These are phyloP conservation scores for Eutrema japonicum DNA, from an alignment of 345 rosid species.

Conservation along the genomic window DNA sequence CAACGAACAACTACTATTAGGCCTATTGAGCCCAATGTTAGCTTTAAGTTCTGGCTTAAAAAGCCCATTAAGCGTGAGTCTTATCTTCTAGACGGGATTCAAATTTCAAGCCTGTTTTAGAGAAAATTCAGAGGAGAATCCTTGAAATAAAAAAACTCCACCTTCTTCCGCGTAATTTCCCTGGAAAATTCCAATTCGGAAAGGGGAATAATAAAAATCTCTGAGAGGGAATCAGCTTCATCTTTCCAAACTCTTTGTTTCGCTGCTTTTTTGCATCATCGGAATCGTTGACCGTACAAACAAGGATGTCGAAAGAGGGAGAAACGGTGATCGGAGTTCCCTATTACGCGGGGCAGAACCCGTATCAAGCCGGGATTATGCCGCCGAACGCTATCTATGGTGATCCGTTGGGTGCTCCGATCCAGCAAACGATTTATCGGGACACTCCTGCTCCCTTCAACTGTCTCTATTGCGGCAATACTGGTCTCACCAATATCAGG, in stretches of 20 bases:
- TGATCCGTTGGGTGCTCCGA: slow-evolving; percentile 76
- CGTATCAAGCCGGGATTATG: slow-evolving; percentile 68
- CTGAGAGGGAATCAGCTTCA: background rate
- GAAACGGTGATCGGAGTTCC: slow-evolving; percentile 77
- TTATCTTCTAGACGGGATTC: slow-evolving; percentile 3
- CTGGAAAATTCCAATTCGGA: background rate
- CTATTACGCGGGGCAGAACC: slow-evolving; percentile 62
- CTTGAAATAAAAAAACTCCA: background rate
- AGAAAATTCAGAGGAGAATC: slow-evolving; percentile 11
- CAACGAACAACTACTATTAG: background rate
- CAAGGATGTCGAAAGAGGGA: slow-evolving; percentile 53
- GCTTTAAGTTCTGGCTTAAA: background rate
- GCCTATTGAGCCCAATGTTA: background rate
- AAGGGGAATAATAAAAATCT: background rate
- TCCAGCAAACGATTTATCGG: slow-evolving; percentile 82
- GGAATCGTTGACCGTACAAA: slow-evolving; percentile 22
- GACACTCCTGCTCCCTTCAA: slow-evolving; percentile 96
- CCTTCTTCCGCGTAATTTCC: slow-evolving; percentile 27
- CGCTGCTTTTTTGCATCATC: background rate
- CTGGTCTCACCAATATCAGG: slow-evolving; percentile 85
- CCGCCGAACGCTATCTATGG: slow-evolving; percentile 79
- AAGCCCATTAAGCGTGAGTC: slow-evolving; percentile 10
- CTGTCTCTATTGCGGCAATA: slow-evolving; percentile 70
- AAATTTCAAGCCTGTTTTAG: background rate
- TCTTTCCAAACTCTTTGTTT: background rate